Base-by-base conservation (phyloP, 1,284 basidiomycete genomes). In the Cryptococcus sp. region DNA sequence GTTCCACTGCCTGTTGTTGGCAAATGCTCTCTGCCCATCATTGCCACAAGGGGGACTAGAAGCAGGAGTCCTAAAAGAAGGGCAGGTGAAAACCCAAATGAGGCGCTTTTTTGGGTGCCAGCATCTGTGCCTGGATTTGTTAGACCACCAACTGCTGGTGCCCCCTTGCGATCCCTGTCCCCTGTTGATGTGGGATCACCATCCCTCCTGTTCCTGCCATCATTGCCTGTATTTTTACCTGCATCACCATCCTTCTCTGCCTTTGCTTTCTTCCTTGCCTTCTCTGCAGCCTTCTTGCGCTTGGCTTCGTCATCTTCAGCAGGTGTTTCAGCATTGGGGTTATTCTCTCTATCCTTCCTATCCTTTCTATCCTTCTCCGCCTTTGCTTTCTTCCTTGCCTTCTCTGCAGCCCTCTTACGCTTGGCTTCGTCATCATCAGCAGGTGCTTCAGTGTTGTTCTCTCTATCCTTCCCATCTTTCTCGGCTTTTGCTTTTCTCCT, bases 1-100 rank as follows among this genome's bases (percentile, higher is more conserved):
- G 48, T 20, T 5, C 49, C 47, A n/a, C 35, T 44, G 22, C 27
- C n/a, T n/a, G 53, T 48, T 35, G 50, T 22, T 15, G 51, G 56
- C 17, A 55, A 19, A 7, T 54, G 42, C 15, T 16, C 8, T 47
- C 16, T 51, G 19, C 60, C 56, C 22, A 40, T 45, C 13, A 58
- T 22, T 6, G 27, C 56, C 17, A 58, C 23, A 3, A 58, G 39
- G 13, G 49, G 56, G 3, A 62, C 19, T 23, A 62, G 27, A 10
- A 62, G 25, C 16, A 62, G 41, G 8, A 58, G 47, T 16, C 53
- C 60, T 5, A 62, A 20, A 8, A 62, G 39, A 10, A 62, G 6
- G 11, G 52, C 25, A 17, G 49, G 53, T 49, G 48, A 57, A 10
- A 62, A 11, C 44, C 52, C 55, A n/a, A 38, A 60, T 20, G 3